Evolutionary conservation across 192 early-diverging fungal species (phyloP), one percentile per base, ranked within the genome.

Genomic region (Glomus cerebriforme): DNA sequence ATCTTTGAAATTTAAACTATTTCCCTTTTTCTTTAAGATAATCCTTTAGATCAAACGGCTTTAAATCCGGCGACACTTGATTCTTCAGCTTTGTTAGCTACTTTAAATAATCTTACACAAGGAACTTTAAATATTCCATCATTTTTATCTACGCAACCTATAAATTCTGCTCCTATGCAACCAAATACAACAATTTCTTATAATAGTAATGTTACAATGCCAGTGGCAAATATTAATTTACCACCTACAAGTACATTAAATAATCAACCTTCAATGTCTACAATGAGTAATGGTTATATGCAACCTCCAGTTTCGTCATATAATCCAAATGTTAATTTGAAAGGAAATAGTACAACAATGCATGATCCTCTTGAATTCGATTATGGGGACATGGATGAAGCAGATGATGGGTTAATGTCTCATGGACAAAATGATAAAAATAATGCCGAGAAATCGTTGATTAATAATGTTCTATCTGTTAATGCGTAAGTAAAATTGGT

Each of bases 401-500:
- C 22, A 24, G 72, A 74, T 47, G 72, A 35, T 9, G 31, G 32
- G 34, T 65, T 39, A 39, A 39, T 39, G 37, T 7, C 63, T 12
- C 27, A 26, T 35, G 31, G 45, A 72, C 31, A 72, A 64, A 34
- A n/a, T 58, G 70, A 54, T 12, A 54, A 47, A 77, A 34, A 47
- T 58, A 24, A 45, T 45, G 58, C 34, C 34, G 34, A 7, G 59
- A 43, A 29, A 79, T 78, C 12, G 62, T 37, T 15, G 83, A 84
- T 7, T 31, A 68, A 35, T n/a, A 79, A 19, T 54, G 79, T 34
- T 73, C 64, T 10, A 59, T 68, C 49, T 78, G 79, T 73, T 60
- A 82, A 19, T 81, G 82, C 59, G 71, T 81, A 82, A 81, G 84
- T 82, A 82, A 67, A n/a, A 54, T 17, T 60, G 29, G 7, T 22